Base-by-base conservation (phyloP, 768 basidiomycete species). In the Boletus vermiculosoides region DNA sequence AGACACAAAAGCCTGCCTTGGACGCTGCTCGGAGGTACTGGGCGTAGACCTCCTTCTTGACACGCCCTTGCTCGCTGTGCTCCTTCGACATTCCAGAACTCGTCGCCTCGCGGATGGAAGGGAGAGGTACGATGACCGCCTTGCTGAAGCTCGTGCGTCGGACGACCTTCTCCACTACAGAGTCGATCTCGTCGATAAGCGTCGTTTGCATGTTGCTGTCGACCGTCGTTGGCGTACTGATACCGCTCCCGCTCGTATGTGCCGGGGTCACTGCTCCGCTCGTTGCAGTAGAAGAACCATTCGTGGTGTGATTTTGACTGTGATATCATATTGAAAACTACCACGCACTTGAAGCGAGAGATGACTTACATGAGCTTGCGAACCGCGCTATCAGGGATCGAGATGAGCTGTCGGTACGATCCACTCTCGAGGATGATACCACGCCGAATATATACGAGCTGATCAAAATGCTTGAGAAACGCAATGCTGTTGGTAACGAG, bases 401-500 rank as follows among this genome's bases (percentile, higher is more conserved):
- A 74, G 68, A 87, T 76, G 11, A 90, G 76, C 20, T 79, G 73
- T 13, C 76, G 70, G 66, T 88, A 94, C 0, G 87, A 75, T 3
- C 89, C 91, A 22, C 70, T 75, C 73, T 96, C 94, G 10, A 92
- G 72, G 52, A 95, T 84, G 66, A 94, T 86, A 15, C 94, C 94
- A 23, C 86, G 83, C 20, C 91, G 86, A 39, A 97, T 73, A 72
- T 86, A 92, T 48, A 80, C 70, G 16, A 95, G 74, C 45, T 86
- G 79, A 65, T 94, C 89, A 52, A 92, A 90, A 54, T 90, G 77
- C 46, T 81, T 80, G 37, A 94, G 77, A 66, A 90, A 94, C n/a
- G 92, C 81, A 51, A 95, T 84, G 55, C 85, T 86, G 70, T 96
- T 94, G 41, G 93, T 96, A 49, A 94, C 90, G 5, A 95, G 74